Base-by-base conservation (phyloP, 257 asterid species). In the Forsythia viridissima region DNA sequence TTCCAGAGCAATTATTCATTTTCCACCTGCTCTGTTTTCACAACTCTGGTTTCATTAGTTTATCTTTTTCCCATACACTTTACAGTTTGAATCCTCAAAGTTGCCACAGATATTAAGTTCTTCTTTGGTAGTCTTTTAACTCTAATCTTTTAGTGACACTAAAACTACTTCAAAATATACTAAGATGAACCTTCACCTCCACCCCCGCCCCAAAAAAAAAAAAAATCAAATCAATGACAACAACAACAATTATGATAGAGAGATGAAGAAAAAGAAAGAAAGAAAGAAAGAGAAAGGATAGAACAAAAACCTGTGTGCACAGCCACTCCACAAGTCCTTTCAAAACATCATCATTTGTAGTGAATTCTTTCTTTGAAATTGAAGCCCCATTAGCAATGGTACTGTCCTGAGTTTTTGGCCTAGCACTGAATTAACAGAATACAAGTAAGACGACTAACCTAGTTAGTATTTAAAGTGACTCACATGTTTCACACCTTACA, bases 261-360 rank as follows among this genome's bases (percentile, higher is more conserved):
- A 30, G 34, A 1, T 0, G 34, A 30, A 30, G 34, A 30, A 30
- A 24, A 24, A 24, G 24, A 24, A 30, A 30, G 1, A 30, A 30
- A 30, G 0, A 30, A 30, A 30, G 34, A 30, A 30, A 30, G 34
- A 30, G 34, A 30, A 30, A 30, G 34, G 34, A 30, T 30, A 30
- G 34, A 30, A 30, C 34, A 30, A 30, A 30, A 57, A 92, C 98
- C 97, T 92, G 98, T 55, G 88, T 75, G 66, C 98, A 91, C 83
- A 94, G 84, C 98, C 98, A 94, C 78, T 91, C 96, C 72, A 94
- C 97, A 70, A 92, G 89, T 72, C 92, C 93, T 73, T 87, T 90
- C 84, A 94, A 75, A 81, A 94, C 95, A 87, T 94, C 97, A 80
- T 89, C 87, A 48, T 80, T 84, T 13, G 88, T 82, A 79, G 90